A percentile compares a stretch with the other conserved stretches of the same genome.
These are phyloP conservation scores for Blastobotrys apis DNA, from an alignment of 1,139 yeast species.

Conservation along the genomic window DNA sequence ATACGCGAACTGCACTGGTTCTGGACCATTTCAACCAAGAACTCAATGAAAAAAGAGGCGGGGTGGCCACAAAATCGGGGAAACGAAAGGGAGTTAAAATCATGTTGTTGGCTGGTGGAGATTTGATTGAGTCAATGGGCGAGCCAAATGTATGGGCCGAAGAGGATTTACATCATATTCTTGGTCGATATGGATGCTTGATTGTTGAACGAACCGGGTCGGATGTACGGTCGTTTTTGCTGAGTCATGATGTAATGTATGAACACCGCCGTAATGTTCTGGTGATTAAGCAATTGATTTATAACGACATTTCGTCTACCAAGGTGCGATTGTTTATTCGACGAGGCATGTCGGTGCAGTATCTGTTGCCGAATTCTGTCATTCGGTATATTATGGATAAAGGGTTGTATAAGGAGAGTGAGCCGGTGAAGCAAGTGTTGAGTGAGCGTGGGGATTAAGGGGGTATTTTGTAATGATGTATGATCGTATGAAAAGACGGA, in stretches of 20 bases:
- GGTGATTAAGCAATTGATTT: slow-evolving; percentile 91
- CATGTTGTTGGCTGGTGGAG: slow-evolving; percentile 97
- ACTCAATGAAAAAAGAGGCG: slow-evolving; percentile 84
- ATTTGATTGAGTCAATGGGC: slow-evolving; percentile 97
- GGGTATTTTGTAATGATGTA: background rate
- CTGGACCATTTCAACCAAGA: slow-evolving; percentile 96
- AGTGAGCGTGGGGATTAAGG: slow-evolving; percentile 32
- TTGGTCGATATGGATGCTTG: slow-evolving; percentile 92
- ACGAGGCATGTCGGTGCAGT: slow-evolving; percentile 95
- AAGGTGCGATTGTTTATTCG: slow-evolving; percentile 88
- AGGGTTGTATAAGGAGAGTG: slow-evolving; percentile 78
- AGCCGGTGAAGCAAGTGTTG: slow-evolving; percentile 91
- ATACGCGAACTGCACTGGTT: slow-evolving; percentile 92
- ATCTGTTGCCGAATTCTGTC: slow-evolving; percentile 87
- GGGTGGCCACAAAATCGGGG: slow-evolving; percentile 71
- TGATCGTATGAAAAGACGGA: too few relatives aligned
- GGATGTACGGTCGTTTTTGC: slow-evolving; percentile 85
- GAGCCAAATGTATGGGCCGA: slow-evolving; percentile 99
- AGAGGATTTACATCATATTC: slow-evolving; percentile 86
- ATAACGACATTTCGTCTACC: slow-evolving; percentile 93
- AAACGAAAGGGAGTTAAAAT: slow-evolving; percentile 82
- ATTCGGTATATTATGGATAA: slow-evolving; percentile 93
- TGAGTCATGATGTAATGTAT: slow-evolving; percentile 94
- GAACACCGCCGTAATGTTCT: slow-evolving; percentile 91
- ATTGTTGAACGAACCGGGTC: slow-evolving; percentile 96